Percentiles rank a stretch among this genome's conserved stretches.
These are phyloP conservation scores for Trichoderma asperelloides DNA, from an alignment of 495 filamentous ascomycete species.

Conservation along the genomic window DNA sequence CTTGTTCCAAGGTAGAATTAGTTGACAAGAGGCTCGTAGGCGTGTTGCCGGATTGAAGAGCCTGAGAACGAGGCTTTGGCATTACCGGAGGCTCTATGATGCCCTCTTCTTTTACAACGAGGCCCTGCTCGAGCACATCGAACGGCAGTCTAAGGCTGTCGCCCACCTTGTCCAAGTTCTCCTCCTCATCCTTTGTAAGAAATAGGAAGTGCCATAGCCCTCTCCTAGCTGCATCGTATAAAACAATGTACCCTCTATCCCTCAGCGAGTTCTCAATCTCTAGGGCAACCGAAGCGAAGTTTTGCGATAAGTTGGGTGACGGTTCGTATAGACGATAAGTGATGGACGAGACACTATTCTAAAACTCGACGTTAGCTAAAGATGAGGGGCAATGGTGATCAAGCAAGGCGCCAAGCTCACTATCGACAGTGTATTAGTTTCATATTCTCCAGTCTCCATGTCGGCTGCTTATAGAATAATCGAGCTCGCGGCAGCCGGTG, in stretches of 20 bases:
- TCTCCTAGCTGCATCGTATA: conserved; percentile 36
- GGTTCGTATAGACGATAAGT: conserved; percentile 41
- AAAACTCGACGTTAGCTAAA: conserved; percentile 15
- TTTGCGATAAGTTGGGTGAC: conserved; percentile 25
- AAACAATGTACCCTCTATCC: conserved; percentile 41
- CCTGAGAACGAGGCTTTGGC: conserved; percentile 28
- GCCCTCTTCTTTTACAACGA: conserved; percentile 36
- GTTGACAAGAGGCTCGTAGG: conserved; percentile 41
- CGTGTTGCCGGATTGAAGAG: conserved; percentile 31
- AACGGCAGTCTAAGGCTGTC: conserved; percentile 26
- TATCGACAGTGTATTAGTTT: conserved; percentile 43
- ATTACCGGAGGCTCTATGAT: conserved; percentile 36
- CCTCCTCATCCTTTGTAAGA: conserved; percentile 25
- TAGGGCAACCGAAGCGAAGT: conserved; percentile 30
- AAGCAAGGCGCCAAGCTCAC: conserved; percentile 19
- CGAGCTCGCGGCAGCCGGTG: conserved; percentile 1
- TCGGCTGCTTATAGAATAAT: conserved; percentile 18
- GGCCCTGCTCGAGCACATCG: conserved; percentile 29
- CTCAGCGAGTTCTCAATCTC: conserved; percentile 38
- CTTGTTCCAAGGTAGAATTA: conserved; percentile 32
- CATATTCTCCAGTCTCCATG: conserved; percentile 47
- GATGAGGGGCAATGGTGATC: background rate
- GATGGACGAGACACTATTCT: conserved; percentile 40
- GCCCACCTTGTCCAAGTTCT: conserved; percentile 15
- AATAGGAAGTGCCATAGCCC: conserved; percentile 45